Base-by-base conservation (phyloP, 495 filamentous ascomycete species). In the Hypoxylon subgilvum region DNA sequence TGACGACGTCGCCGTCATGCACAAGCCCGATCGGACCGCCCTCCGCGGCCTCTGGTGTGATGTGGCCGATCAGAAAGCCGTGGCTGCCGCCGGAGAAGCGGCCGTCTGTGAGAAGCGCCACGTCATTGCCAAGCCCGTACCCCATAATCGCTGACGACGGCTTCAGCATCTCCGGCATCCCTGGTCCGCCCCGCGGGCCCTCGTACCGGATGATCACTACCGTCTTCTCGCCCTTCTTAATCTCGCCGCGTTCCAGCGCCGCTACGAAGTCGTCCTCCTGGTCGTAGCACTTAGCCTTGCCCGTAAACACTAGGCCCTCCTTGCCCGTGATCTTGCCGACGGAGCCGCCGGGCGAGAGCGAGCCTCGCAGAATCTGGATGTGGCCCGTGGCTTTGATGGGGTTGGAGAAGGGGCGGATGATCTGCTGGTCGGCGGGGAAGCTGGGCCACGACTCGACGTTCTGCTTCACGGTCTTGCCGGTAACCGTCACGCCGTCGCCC, bases 321-420 rank as follows among this genome's bases (percentile, higher is more conserved):
- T 98, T 98, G 55, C 94, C 94, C 6, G 94, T 98, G 74, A 98
- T 98, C 80, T 98, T 98, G 57, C 93, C 94, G 10, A 98, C 94
- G 59, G 84, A 88, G 44, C 94, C 94, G 53, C 88, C 94, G 1
- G 94, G 94, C 1, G 94, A 91, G 21, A 98, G 82, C 4, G 87
- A 88, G 27, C 94, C 94, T 45, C 92, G 88, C 14, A 98, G 84
- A 71, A 98, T 98, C 76, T 96, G 92, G 69, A 98, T 96, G 74
- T 97, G 94, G 43, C 94, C 94, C 2, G 91, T 96, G 21, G 78
- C 59, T 78, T 98, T 97, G 82, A 98, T 93, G 18, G 94, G 95
- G 72, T 96, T 86, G 72, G 81, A 88, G 54, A 97, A 75, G 3
- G 94, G 92, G 8, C 90, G 90, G 79, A 98, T 96, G 75, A 98